Evolutionary conservation across 179 eudicot genomes (phyloP), one percentile per base, ranked within the genome.

Genomic region (Amaranthus tricolor): DNA sequence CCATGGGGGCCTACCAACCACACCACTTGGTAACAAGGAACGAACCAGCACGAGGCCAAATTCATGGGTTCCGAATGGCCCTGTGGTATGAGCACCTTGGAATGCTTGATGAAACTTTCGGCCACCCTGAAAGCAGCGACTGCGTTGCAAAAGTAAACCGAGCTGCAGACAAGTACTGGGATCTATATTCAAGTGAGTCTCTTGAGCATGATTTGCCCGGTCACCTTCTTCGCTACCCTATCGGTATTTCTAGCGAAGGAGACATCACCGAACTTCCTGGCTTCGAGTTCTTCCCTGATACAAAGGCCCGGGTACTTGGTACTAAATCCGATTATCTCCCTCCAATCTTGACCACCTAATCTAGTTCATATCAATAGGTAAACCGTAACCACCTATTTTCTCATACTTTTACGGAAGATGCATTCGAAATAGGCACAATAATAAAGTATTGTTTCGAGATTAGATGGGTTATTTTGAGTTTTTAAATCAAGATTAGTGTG

Each of bases 1-100:
- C 91, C 65, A 86, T 88, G 81, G 91, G 89, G 58, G 88, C 88
- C 1, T 88, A 88, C 86, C 88, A 88, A 45, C 89, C 91, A 57
- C 55, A 80, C 72, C 88, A 84, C 57, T 43, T 86, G 43, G 76
- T 75, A 16, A 77, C 67, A 10, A 51, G 81, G 21, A 72, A 51
- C 58, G 65, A 84, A 67, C 85, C 84, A 44, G 88, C 88, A 11
- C 79, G 83, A 58, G 91, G 91, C 16, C 85, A 83, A 70, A 67
- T 88, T 15, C 86, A 84, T 20, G 91, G 91, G 31, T 88, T 88
- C 80, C 75, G 91, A 3, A 86, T 86, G 87, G 78, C 91, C 13
- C 79, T 88, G 31, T 88, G 91, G 91, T 86, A 86, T 19, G 91
- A 88, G 56, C 91, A 88, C 77, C 86, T 86, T 56, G 87, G 86